A percentile compares a stretch with the other conserved stretches of the same genome.
These are phyloP conservation scores for Skeletonema costatum DNA, from an alignment of 108 stramenopile genomes.

Conservation along the genomic window DNA sequence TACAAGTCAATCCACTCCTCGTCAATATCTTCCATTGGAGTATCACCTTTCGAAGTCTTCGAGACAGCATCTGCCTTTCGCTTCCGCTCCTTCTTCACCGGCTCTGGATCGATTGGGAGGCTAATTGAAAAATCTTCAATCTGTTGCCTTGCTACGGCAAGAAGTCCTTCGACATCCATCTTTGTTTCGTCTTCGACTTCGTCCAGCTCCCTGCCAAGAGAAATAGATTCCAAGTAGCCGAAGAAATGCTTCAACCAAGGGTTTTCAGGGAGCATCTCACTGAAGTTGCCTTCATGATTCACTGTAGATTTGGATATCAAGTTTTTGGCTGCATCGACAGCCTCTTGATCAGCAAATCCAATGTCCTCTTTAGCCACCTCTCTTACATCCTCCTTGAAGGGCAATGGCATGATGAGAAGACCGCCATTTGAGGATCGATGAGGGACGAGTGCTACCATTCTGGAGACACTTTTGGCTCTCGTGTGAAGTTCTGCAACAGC, in stretches of 20 bases:
- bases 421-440: constrained; percentile 49
- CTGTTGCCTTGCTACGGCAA: constrained; percentile 40
- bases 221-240: constrained; percentile 67
- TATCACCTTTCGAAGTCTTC: not conserved
- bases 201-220: constrained; percentile 49
- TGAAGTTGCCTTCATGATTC: constrained; percentile 56
- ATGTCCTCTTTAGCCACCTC: constrained; percentile 13
- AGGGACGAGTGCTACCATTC: constrained; percentile 70
- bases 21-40: constrained; percentile 43
- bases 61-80: constrained; percentile 34
- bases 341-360: constrained; percentile 38
- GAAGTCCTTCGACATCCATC: constrained; percentile 45
- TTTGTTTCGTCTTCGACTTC: constrained; percentile 44
- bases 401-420: constrained; percentile 56
- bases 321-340: constrained; percentile 60
- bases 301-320: constrained; percentile 52
- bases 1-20: constrained; percentile 66
- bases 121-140: constrained; percentile 53
- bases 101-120: constrained; percentile 58
- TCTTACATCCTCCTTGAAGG: constrained; percentile 66
- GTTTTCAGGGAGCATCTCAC: constrained; percentile 50
- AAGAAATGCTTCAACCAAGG: constrained; percentile 67
- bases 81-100: constrained; percentile 32
- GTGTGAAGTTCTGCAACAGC: constrained; percentile 72
- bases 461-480: constrained; percentile 46